Evolutionary conservation across 805 yeast genomes (phyloP).

Genomic region (Candida oleophila): DNA sequence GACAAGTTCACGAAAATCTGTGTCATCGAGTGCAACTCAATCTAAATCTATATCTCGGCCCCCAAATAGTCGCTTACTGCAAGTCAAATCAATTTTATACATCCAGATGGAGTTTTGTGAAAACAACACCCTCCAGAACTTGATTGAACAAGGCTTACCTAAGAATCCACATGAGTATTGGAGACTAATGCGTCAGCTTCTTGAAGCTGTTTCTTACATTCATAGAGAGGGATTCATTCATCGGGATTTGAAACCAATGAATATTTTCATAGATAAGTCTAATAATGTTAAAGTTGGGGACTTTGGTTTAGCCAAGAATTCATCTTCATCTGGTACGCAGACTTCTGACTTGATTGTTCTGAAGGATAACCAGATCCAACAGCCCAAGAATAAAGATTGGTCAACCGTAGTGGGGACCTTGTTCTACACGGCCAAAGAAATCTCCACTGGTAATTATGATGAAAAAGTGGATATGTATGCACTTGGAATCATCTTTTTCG

Average conservation of each 20-base stretch:
- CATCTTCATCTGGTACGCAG: constrained; percentile 25
- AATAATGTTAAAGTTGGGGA: constrained; percentile 94
- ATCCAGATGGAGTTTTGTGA: constrained; percentile 99
- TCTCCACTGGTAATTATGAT: constrained; percentile 75
- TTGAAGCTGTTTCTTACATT: constrained; percentile 87
- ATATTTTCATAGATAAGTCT: constrained; percentile 88
- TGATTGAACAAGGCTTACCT: constrained; percentile 73
- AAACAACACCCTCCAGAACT: constrained; percentile 81
- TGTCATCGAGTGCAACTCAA: not conserved
- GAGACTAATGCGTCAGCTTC: constrained; percentile 81
- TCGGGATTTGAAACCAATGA: constrained; percentile 92
- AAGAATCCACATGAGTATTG: constrained; percentile 78
- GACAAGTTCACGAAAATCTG: constrained; percentile 3
- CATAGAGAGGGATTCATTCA: constrained; percentile 94
- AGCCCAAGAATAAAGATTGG: constrained; percentile 56
- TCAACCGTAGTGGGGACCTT: constrained; percentile 95
- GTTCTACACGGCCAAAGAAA: constrained; percentile 88
- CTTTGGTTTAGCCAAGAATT: constrained; percentile 93
- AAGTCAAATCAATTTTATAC: constrained; percentile 65
- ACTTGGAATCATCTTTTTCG: constrained; percentile 90
- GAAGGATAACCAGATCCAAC: constrained; percentile 39
- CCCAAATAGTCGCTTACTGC: constrained; percentile 4
- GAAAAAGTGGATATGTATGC: constrained; percentile 97
- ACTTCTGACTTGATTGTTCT: constrained; percentile 19
- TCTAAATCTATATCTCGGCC: not conserved